Conservation (phyloP, 2,329 filamentous ascomycete species). For the Diplodia corticola region DNA sequence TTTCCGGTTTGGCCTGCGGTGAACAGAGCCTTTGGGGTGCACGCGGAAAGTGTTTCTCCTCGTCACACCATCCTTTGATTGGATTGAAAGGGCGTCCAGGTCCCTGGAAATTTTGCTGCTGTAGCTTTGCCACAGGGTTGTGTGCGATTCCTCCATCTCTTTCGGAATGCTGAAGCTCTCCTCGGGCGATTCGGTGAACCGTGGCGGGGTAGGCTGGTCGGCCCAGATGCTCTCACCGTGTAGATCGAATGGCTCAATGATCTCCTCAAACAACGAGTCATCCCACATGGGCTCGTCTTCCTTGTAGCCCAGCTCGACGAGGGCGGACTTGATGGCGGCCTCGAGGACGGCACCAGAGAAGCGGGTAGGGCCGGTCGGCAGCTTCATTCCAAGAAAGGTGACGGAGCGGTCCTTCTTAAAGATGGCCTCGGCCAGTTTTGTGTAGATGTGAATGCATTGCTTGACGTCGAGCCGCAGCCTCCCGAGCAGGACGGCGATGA, state of each 20-base stretch:
- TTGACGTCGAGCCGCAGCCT: conserved; percentile 40
- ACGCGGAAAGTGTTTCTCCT: conserved; percentile 33
- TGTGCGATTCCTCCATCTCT: not conserved
- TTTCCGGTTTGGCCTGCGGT: conserved; percentile 34
- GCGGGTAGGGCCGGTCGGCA: conserved; percentile 38
- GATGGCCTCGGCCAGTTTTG: conserved; percentile 39
- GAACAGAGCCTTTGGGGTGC: conserved; percentile 36
- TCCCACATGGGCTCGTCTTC: conserved; percentile 45
- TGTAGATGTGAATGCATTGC: conserved; percentile 41
- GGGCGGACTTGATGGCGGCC: conserved; percentile 38
- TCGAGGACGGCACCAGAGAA: conserved; percentile 42
- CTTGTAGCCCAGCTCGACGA: conserved; percentile 36
- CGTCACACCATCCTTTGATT: conserved; percentile 23
- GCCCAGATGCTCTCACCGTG: conserved; percentile 40
- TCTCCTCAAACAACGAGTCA: conserved; percentile 41
- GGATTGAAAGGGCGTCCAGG: not conserved
- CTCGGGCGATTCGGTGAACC: conserved; percentile 32
- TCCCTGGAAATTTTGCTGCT: conserved; percentile 2
- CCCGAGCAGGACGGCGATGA: conserved; percentile 44
- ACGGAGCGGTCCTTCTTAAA: conserved; percentile 42
- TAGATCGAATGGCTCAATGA: conserved; percentile 29
- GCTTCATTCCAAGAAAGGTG: conserved; percentile 37
- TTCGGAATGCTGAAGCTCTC: conserved; percentile 1
- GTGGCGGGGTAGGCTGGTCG: conserved; percentile 29
- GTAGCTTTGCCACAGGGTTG: conserved; percentile 17